A percentile compares a stretch with the other conserved stretches of the same genome.
Evolutionary conservation across 768 basidiomycete species (phyloP).

Genomic region (Pleurotus salmoneostramineus): DNA sequence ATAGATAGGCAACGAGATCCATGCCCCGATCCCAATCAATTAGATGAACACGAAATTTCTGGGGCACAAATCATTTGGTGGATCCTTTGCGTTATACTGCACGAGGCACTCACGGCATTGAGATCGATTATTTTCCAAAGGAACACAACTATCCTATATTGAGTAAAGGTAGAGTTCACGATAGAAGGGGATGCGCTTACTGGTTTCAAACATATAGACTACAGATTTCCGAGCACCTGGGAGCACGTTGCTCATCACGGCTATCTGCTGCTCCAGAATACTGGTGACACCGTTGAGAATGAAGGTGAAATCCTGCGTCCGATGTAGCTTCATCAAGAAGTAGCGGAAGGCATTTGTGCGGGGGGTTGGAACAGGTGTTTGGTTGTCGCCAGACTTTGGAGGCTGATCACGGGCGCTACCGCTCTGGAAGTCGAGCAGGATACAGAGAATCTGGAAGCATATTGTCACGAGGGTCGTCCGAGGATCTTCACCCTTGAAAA

Average conservation of each 20-base stretch:
- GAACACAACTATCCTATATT: slow-evolving; percentile 50
- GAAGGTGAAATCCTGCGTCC: slow-evolving; percentile 85
- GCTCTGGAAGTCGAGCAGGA: slow-evolving; percentile 78
- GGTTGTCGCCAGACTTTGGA: slow-evolving; percentile 36
- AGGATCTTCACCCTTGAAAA: slow-evolving; percentile 86
- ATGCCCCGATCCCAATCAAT: slow-evolving; percentile 77
- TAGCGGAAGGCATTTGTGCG: slow-evolving; percentile 88
- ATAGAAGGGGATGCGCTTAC: slow-evolving; percentile 37
- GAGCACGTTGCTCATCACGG: slow-evolving; percentile 66
- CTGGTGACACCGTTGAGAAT: slow-evolving; percentile 68
- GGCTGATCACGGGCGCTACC: slow-evolving; percentile 60
- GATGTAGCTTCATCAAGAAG: slow-evolving; percentile 93
- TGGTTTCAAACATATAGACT: slow-evolving; percentile 78
- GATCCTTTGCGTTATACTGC: background rate
- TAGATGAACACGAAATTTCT: slow-evolving; percentile 89
- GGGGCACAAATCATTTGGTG: background rate
- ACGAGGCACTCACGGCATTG: slow-evolving; percentile 65
- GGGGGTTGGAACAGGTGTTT: slow-evolving; percentile 46
- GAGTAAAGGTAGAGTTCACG: background rate
- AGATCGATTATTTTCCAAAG: slow-evolving; percentile 92
- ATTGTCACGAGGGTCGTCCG: slow-evolving; percentile 67
- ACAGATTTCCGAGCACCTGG: slow-evolving; percentile 84
- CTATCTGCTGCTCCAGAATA: slow-evolving; percentile 73
- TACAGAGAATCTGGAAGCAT: slow-evolving; percentile 75
- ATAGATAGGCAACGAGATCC: slow-evolving; percentile 73